Evolutionary conservation across 306 rosid species (phyloP).

Genomic region (Ormosia emarginata): DNA sequence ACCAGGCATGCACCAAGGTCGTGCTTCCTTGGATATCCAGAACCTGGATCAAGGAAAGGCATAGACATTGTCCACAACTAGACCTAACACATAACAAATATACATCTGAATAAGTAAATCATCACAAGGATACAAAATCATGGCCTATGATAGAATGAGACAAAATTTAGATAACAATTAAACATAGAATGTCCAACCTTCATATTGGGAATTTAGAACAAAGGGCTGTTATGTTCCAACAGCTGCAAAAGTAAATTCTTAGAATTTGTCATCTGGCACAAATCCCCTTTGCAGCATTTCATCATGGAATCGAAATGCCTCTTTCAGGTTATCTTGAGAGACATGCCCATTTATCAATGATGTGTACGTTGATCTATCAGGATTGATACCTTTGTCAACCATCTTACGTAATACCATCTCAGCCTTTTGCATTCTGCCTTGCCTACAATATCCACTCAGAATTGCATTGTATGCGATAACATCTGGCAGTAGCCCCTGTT

Average conservation of each 20-base stretch:
- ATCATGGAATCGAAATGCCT: slow-evolving; percentile 84
- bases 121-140: not conserved
- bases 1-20: not conserved
- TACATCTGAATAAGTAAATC: not conserved
- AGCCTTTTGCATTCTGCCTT: slow-evolving; percentile 76
- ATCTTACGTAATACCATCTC: slow-evolving; percentile 70
- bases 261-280: slow-evolving; percentile 86
- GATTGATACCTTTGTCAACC: slow-evolving; percentile 70
- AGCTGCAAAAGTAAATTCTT: slow-evolving; percentile 14
- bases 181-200: slow-evolving; percentile 31
- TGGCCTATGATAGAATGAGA: not conserved
- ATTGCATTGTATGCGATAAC: slow-evolving; percentile 67
- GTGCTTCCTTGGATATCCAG: not conserved
- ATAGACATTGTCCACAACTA: not conserved
- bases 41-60: not conserved
- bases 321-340: slow-evolving; percentile 75
- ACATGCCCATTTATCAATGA: slow-evolving; percentile 81
- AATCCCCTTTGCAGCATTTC: slow-evolving; percentile 91
- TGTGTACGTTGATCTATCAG: slow-evolving; percentile 72
- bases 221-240: not conserved
- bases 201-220: slow-evolving; percentile 13
- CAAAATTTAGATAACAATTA: not conserved
- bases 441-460: slow-evolving; percentile 66
- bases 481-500: slow-evolving; percentile 62
- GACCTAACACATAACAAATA: not conserved